Evolutionary conservation across 169 alveolate species (phyloP), one percentile per base, ranked within the genome.

Genomic region (Plasmodium gaboni): DNA sequence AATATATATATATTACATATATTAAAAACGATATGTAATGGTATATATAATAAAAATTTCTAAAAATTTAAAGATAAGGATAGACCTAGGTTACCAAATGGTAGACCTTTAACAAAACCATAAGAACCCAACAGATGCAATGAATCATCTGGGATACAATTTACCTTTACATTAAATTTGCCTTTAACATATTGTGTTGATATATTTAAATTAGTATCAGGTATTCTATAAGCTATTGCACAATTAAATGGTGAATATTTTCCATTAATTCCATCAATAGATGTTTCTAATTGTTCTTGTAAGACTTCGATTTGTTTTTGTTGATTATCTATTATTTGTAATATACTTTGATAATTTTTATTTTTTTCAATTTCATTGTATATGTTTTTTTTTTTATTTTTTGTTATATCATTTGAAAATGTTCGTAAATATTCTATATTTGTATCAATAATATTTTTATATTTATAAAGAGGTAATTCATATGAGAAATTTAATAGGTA

Each of bases 141-240:
- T 24, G 93, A 85, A 53, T 94, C 94, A 87, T 94, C 96, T 3
- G 96, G 96, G 2, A 94, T 94, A 50, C 96, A 94, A 72, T 89
- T 80, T 42, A 94, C 63, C 32, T 93, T 89, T n/a, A 94, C 28
- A 61, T 90, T 91, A 63, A 92, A 89, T 74, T 74, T 91, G 3
- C 95, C 94, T 76, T 94, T 93, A 12, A 55, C 42, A 61, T 72
- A 71, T 22, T 91, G 89, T n/a, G 87, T 80, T 13, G 95, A 55
- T 28, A 94, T 67, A 55, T 92, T 94, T 19, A 94, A 68, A 74
- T 94, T 94, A 8, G 94, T 92, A 48, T 92, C 89, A 28, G 96
- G 96, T 70, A 92, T 92, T 42, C 96, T 72, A 80, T 94, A 94
- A 13, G 96, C 80, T 51, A 94, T 60, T 13, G 94, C 95, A 73